Conservation (phyloP, 2,329 filamentous ascomycete genomes). For the Beauveria varroae region DNA sequence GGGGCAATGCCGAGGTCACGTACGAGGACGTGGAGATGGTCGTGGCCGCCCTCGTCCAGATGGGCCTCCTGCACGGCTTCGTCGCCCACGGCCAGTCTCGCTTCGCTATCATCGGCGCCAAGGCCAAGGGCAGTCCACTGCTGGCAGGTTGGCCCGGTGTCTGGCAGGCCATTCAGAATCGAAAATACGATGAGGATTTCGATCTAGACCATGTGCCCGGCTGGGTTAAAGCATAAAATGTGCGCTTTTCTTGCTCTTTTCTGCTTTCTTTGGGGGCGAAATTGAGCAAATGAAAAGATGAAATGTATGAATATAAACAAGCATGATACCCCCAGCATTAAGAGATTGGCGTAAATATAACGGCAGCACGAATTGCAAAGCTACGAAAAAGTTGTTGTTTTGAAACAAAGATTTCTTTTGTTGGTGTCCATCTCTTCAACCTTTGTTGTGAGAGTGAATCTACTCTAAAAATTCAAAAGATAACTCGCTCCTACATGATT, state of each 20-base stretch:
- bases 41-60: slow-evolving; percentile 67
- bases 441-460: background rate
- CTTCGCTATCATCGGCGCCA: slow-evolving; percentile 76
- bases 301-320: background rate
- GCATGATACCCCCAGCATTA: slow-evolving; percentile 4
- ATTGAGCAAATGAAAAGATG: background rate
- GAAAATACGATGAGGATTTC: slow-evolving; percentile 49
- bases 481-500: slow-evolving; percentile 9
- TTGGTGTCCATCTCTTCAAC: background rate
- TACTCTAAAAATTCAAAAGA: background rate
- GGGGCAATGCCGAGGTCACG: slow-evolving; percentile 53
- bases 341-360: background rate
- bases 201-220: slow-evolving; percentile 65
- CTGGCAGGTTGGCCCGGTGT: slow-evolving; percentile 69
- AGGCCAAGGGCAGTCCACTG: slow-evolving; percentile 54
- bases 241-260: too few relatives aligned
- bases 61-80: slow-evolving; percentile 77
- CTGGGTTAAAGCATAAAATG: slow-evolving; percentile 53
- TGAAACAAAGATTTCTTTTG: background rate
- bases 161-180: slow-evolving; percentile 59
- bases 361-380: background rate
- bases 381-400: background rate
- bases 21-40: slow-evolving; percentile 67
- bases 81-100: slow-evolving; percentile 68
- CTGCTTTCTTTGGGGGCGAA: too few relatives aligned